Evolutionary conservation across 2,329 filamentous ascomycete genomes (phyloP).

Genomic region (Neophaeococcomyces mojaviensis): DNA sequence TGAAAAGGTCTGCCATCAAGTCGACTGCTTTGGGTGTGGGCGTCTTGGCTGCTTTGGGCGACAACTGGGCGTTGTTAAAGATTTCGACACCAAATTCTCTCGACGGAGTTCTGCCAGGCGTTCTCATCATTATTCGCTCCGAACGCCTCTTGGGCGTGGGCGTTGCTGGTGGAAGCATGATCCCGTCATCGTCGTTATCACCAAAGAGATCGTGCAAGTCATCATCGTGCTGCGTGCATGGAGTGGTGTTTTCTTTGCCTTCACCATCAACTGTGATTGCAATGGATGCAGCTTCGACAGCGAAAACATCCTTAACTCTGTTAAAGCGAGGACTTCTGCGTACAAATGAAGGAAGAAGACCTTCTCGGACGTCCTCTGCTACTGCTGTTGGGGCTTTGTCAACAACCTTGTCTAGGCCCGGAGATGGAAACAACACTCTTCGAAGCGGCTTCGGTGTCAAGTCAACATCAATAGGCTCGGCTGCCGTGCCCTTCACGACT

Average conservation of each 20-base stretch:
- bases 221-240: conserved; percentile 23
- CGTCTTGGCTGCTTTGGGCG: conserved; percentile 19
- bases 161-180: conserved; percentile 30
- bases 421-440: conserved; percentile 36
- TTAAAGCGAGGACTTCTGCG: conserved; percentile 24
- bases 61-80: conserved; percentile 27
- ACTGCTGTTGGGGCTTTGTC: background rate
- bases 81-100: conserved; percentile 18
- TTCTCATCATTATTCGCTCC: conserved; percentile 22
- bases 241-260: conserved; percentile 54
- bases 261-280: conserved; percentile 35
- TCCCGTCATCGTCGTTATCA: conserved; percentile 43
- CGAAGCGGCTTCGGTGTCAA: conserved; percentile 49
- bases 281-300: conserved; percentile 26
- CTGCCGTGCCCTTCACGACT: conserved; percentile 37
- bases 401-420: conserved; percentile 17
- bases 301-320: conserved; percentile 20
- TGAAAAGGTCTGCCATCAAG: conserved; percentile 16
- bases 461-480: conserved; percentile 39
- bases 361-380: background rate
- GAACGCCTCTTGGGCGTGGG: conserved; percentile 23
- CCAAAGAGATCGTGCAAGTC: conserved; percentile 46
- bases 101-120: conserved; percentile 21
- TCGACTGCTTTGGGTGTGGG: conserved; percentile 13
- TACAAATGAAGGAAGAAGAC: conserved; percentile 18